Base-by-base conservation (phyloP, 345 rosid species). In the Sonneratia alba region DNA sequence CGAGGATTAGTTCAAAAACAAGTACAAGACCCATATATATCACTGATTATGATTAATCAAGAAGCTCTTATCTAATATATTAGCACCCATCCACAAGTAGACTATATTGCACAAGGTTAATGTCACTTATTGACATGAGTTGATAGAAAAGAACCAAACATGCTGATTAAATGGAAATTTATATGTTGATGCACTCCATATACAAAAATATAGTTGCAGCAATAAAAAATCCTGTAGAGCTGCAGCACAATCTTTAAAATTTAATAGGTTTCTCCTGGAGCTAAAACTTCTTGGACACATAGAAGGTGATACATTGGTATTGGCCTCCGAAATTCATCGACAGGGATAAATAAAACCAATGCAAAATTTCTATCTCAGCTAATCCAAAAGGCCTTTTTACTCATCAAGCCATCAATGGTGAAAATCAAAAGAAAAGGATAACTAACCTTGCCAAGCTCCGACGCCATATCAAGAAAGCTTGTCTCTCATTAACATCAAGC, bases 381-480 rank as follows among this genome's bases (percentile, higher is more conserved):
- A 15, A 53, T 22, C 63, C 63, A 19, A 22, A 57, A 10, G 63
- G 4, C n/a, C 11, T n/a, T 57, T 8, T 57, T 57, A 57, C 6
- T 13, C 34, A 57, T 57, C 9, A 57, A 22, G 63, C n/a, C 32
- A 1, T 57, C 34, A 7, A 8, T 6, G 32, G 21, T n/a, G 32
- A 22, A 57, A 8, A 57, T 7, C 9, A 6, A n/a, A 13, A 57
- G 32, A n/a, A n/a, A 57, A 57, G n/a, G 34, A 57, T 53, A 57
- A 43, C 9, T 32, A 36, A 70, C 97, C 92, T 88, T 0, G 86
- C 94, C 77, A 93, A 88, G 78, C 79, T 79, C 40, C 96, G 87
- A 9, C 97, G 97, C 98, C 98, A 94, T 36, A 73, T 74, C 16
- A 94, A 76, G 76, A 93, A 93, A 74, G 97, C 85, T 74, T 84